phyloP scores from a whole-genome alignment of 805 yeast species.

The Pichia insulana region DNA sequence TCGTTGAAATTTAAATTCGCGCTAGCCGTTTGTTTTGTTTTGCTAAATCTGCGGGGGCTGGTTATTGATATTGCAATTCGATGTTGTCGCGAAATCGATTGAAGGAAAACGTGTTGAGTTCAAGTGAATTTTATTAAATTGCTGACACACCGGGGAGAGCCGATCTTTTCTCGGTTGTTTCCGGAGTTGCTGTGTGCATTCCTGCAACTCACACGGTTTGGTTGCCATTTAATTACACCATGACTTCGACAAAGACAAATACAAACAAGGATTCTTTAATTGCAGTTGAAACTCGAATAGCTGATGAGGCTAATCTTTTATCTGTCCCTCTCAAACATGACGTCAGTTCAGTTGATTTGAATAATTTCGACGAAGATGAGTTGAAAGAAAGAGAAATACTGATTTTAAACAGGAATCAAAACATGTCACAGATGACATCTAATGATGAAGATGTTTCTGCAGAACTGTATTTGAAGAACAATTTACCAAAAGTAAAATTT shows the following conservation, averaged over 20 bases:
- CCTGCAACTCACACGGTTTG: too few relatives aligned
- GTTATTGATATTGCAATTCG: too few relatives aligned
- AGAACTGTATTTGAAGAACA: neutral
- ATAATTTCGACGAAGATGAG: conserved; percentile 10
- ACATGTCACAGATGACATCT: conserved; percentile 11
- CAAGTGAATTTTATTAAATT: too few relatives aligned
- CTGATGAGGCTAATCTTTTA: neutral
- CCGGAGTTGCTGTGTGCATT: too few relatives aligned
- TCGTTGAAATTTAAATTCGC: too few relatives aligned
- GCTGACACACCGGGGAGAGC: too few relatives aligned
- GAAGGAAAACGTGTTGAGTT: too few relatives aligned
- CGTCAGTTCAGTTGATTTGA: neutral
- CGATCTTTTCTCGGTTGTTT: too few relatives aligned
- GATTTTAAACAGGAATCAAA: conserved; percentile 13
- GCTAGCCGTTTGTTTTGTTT: too few relatives aligned
- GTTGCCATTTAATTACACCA: too few relatives aligned
- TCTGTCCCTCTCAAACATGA: neutral
- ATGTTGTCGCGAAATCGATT: too few relatives aligned
- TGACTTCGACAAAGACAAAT: neutral
- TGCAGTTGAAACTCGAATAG: neutral
- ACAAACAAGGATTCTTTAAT: neutral
- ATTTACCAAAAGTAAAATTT: conserved; percentile 21
- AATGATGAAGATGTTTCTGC: neutral
- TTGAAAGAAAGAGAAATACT: conserved; percentile 14
- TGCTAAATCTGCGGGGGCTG: too few relatives aligned